Base-by-base conservation (phyloP, 2,329 filamentous ascomycete genomes). In the Tympanopsis confertula region DNA sequence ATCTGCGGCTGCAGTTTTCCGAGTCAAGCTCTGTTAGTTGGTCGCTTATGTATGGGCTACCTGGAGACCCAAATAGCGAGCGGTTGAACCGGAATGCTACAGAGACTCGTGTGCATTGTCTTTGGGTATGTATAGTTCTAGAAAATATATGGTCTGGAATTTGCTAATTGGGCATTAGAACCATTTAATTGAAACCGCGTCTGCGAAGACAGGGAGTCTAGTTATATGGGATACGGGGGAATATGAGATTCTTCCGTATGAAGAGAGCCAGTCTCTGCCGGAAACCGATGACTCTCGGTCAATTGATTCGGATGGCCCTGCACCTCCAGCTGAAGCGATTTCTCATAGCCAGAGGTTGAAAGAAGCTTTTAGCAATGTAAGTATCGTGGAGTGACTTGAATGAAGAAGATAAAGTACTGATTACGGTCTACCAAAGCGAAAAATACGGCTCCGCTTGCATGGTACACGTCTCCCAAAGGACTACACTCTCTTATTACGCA, bases 1-100 rank as follows among this genome's bases (percentile, higher is more conserved):
- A 85, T 53, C 62, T 85, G 15, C 66, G 80, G 3, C 60, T 85
- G 14, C 79, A 85, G 52, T 79, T 84, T 51, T 84, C 80, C 20
- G 64, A 68, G 40, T 69, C 70, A 1, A 83, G 78, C 49, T 78
- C 76, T 19, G 68, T 73, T 10, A 80, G 73, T 41, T 85, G 65
- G 66, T 72, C 74, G 1, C 65, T 78, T 44, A 77, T 76, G 72
- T 79, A 78, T 47, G 74, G 74, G 1, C 50, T 74, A 14, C 74
- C 73, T 0, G 75, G 73, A 0, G 65, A 77, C 49, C 63, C 70
- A 4, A 76, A 77, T 45, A 69, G 68, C 42, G 49, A 49, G 30
- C 57, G 65, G n/a, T 43, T 68, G 42, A 74, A 70, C 43, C 58
- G 75, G 19, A 76, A 76, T 52, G 75, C 73, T 4, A 75, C 68